Evolutionary conservation across 331 rosid genomes (phyloP).

Genomic region (Acacia pycnantha): DNA sequence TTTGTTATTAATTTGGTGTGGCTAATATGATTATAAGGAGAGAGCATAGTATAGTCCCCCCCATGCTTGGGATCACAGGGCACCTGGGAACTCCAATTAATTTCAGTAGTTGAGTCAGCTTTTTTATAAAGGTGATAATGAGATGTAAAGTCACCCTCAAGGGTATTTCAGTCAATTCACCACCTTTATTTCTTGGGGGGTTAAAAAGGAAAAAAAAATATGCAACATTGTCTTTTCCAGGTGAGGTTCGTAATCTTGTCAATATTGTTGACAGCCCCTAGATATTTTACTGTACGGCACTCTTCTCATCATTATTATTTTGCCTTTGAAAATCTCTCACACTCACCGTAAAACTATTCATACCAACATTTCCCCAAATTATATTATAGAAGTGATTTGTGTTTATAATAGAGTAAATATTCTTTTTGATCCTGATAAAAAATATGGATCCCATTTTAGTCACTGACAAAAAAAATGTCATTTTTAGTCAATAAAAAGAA

Average conservation of each 20-base stretch:
- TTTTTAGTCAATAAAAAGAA: too few relatives aligned
- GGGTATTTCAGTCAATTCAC: not conserved
- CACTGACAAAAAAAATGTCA: too few relatives aligned
- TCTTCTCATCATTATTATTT: not conserved
- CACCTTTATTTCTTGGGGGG: not conserved
- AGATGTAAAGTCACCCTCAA: constrained; percentile 18
- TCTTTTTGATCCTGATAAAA: too few relatives aligned
- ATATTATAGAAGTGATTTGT: too few relatives aligned
- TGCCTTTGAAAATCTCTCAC: not conserved
- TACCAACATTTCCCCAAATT: not conserved
- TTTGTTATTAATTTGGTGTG: not conserved
- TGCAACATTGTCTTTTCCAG: not conserved
- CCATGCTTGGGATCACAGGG: constrained; percentile 1
- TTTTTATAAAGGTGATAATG: constrained; percentile 2
- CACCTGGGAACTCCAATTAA: not conserved
- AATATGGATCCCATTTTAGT: too few relatives aligned
- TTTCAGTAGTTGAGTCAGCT: not conserved
- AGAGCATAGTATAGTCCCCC: not conserved
- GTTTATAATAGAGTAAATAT: too few relatives aligned
- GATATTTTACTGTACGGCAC: constrained; percentile 1
- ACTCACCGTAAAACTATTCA: not conserved
- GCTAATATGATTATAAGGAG: not conserved
- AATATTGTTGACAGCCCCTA: constrained; percentile 2
- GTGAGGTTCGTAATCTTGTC: constrained; percentile 6
- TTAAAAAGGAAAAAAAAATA: not conserved